Conservation (phyloP, 352 stramenopile genomes). For the Pythium folliculosum region DNA sequence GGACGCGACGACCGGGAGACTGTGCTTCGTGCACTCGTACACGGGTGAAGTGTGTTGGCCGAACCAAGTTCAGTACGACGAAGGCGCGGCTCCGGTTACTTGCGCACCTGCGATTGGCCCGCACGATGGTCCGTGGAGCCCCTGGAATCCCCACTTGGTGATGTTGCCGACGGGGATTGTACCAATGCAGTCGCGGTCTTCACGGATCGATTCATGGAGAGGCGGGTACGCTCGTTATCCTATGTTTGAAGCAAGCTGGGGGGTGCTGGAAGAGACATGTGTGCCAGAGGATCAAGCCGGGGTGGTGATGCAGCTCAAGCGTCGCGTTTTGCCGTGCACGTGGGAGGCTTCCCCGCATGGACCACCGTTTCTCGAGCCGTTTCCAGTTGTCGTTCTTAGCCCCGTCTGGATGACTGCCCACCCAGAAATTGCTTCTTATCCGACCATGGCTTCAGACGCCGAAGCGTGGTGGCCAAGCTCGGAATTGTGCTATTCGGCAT, state of each 20-base stretch:
- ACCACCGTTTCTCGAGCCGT: conserved; percentile 59
- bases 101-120: neutral
- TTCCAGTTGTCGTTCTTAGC: conserved; percentile 41
- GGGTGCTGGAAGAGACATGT: neutral
- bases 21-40: conserved; percentile 67
- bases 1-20: conserved; percentile 47
- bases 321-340: conserved; percentile 54
- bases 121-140: conserved; percentile 31
- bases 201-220: conserved; percentile 16
- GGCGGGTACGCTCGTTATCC: conserved; percentile 60
- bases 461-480: neutral
- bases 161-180: conserved; percentile 59
- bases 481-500: neutral
- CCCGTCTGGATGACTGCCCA: neutral
- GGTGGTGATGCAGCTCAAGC: conserved; percentile 6
- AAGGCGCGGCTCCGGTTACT: neutral
- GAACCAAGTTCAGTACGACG: no score
- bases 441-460: neutral
- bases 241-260: conserved; percentile 19
- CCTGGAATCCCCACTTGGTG: conserved; percentile 57
- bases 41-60: conserved; percentile 75
- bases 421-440: neutral
- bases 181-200: conserved; percentile 34
- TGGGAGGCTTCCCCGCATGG: conserved; percentile 50
- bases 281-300: neutral